Conservation (phyloP, 192 early-diverging fungal genomes). For the Podila minutissima region DNA sequence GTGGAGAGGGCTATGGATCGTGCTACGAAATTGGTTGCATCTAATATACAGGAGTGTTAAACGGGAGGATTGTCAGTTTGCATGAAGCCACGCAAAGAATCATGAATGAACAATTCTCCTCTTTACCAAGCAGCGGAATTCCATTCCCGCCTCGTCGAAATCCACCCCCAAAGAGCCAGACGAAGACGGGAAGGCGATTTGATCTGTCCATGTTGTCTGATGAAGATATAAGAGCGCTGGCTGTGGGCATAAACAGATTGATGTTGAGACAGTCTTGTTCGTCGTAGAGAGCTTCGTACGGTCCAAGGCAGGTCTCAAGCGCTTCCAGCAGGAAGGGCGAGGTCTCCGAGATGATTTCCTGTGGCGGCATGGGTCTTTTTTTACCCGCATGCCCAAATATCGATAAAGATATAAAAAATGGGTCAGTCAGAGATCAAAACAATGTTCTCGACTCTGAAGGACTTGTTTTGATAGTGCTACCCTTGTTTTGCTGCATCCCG, state of each 20-base stretch:
- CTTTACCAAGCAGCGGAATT: constrained; percentile 4
- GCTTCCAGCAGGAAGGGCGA: too few relatives aligned
- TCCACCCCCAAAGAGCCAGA: constrained; percentile 13
- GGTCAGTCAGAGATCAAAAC: not conserved
- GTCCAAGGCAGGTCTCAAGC: not conserved
- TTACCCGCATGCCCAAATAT: not conserved
- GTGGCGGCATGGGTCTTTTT: constrained; percentile 2
- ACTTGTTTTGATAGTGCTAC: not conserved
- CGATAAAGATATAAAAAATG: not conserved
- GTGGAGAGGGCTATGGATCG: not conserved
- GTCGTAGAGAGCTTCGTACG: not conserved
- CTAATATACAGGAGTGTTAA: too few relatives aligned
- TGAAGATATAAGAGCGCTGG: too few relatives aligned
- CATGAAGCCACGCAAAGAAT: too few relatives aligned
- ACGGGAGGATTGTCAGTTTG: too few relatives aligned
- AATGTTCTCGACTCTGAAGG: not conserved
- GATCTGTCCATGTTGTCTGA: too few relatives aligned
- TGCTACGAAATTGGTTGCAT: constrained; percentile 4
- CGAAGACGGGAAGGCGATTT: constrained; percentile 12
- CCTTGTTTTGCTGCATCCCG: constrained; percentile 21
- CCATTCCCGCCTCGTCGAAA: constrained; percentile 1
- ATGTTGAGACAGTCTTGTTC: constrained; percentile 10
- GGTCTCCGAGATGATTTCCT: not conserved
- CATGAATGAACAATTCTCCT: too few relatives aligned
- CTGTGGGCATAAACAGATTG: constrained; percentile 11